Conservation (phyloP, 1,139 yeast species). For the Debaryomycetaceae sp. region DNA sequence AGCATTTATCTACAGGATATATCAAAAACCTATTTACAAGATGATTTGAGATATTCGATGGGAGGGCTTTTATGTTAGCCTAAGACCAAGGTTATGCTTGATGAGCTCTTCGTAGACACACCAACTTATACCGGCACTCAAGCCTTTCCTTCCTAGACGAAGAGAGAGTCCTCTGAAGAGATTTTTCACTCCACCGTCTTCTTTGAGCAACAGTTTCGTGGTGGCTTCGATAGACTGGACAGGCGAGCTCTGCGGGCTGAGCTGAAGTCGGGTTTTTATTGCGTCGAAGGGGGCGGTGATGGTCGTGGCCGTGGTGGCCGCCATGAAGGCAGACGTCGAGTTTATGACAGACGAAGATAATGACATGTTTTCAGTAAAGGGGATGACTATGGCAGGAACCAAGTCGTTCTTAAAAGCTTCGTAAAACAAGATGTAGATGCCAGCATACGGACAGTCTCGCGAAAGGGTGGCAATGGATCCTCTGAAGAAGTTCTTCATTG, state of each 20-base stretch:
- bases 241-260: slow-evolving; percentile 21
- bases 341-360: slow-evolving; percentile 55
- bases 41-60: neutral
- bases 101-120: slow-evolving; percentile 89
- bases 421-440: slow-evolving; percentile 80
- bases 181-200: slow-evolving; percentile 55
- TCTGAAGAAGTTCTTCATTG: slow-evolving; percentile 66
- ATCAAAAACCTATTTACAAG: slow-evolving; percentile 2
- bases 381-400: slow-evolving; percentile 16
- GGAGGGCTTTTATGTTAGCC: neutral
- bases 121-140: slow-evolving; percentile 96
- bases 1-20: slow-evolving; percentile 1
- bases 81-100: slow-evolving; percentile 19
- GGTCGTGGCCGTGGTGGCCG: slow-evolving; percentile 80
- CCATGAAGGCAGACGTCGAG: slow-evolving; percentile 64
- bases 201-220: slow-evolving; percentile 36
- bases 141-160: slow-evolving; percentile 78
- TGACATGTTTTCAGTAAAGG: slow-evolving; percentile 4
- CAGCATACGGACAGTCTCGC: slow-evolving; percentile 96
- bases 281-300: slow-evolving; percentile 96
- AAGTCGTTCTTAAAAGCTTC: slow-evolving; percentile 59
- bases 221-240: slow-evolving; percentile 22
- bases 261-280: slow-evolving; percentile 85
- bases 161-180: slow-evolving; percentile 82
- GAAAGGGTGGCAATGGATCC: slow-evolving; percentile 88